Percentiles rank a stretch among this genome's conserved stretches.
phyloP scores from a whole-genome alignment of 495 filamentous ascomycete species.

The Aspergillus saccharolyticus region DNA sequence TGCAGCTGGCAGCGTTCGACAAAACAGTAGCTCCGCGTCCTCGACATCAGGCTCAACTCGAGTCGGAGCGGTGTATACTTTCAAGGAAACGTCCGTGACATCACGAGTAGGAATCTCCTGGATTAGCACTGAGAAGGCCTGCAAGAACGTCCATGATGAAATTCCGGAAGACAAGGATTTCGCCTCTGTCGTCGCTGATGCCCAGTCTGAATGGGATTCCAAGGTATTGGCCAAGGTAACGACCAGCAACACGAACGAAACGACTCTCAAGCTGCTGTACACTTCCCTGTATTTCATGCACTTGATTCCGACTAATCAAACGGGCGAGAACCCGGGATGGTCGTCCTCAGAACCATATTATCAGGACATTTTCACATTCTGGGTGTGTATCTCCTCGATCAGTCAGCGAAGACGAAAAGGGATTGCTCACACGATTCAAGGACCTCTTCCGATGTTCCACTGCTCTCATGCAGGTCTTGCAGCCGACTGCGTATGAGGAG shows the following conservation, averaged over 20 bases:
- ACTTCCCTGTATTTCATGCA: slow-evolving; percentile 65
- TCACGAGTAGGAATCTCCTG: slow-evolving; percentile 70
- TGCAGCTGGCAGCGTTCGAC: slow-evolving; percentile 24
- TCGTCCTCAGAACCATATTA: slow-evolving; percentile 58
- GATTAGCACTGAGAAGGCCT: slow-evolving; percentile 60
- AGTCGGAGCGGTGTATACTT: slow-evolving; percentile 34
- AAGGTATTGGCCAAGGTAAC: slow-evolving; percentile 60
- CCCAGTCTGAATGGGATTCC: slow-evolving; percentile 53
- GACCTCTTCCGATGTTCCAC: slow-evolving; percentile 61
- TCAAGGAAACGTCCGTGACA: slow-evolving; percentile 36
- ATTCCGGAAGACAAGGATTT: slow-evolving; percentile 50
- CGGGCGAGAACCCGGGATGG: slow-evolving; percentile 68
- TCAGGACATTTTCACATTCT: slow-evolving; percentile 43
- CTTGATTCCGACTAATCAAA: slow-evolving; percentile 65
- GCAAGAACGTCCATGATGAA: slow-evolving; percentile 52
- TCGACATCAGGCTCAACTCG: slow-evolving; percentile 25
- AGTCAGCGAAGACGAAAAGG: not conserved
- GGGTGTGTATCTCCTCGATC: slow-evolving; percentile 37
- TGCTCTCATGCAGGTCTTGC: slow-evolving; percentile 59
- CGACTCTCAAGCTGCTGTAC: slow-evolving; percentile 57
- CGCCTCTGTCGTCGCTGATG: slow-evolving; percentile 40
- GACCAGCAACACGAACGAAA: slow-evolving; percentile 50
- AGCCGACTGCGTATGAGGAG: slow-evolving; percentile 59
- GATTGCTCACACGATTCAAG: slow-evolving; percentile 21
- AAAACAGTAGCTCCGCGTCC: slow-evolving; percentile 22